Percentiles rank a stretch among this genome's conserved stretches.
Evolutionary conservation across 176 grass and related monocot species (phyloP).

Genomic region (Avena atlantica): DNA sequence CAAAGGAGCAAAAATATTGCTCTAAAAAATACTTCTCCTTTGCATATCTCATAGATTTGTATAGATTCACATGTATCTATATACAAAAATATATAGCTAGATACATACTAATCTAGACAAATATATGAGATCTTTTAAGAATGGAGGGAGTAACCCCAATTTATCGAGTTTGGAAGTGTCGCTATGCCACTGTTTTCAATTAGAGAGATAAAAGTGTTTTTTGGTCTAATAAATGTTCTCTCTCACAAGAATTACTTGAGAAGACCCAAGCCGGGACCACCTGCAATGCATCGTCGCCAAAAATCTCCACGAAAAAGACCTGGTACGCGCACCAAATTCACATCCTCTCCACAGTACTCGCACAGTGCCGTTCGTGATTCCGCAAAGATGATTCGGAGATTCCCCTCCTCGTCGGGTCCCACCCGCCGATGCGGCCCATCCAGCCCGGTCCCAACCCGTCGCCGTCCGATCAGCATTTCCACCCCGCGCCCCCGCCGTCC

Average conservation of each 20-base stretch:
- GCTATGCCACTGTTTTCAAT: no score
- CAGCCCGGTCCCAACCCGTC: background rate
- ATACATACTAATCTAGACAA: no score
- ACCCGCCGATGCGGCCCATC: slow-evolving; percentile 32
- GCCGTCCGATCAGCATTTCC: slow-evolving; percentile 6
- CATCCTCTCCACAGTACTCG: background rate
- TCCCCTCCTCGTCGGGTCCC: slow-evolving; percentile 15
- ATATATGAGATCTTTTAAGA: no score
- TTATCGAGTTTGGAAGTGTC: no score
- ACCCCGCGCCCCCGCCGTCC: background rate
- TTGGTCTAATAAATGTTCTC: background rate
- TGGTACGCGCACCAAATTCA: background rate
- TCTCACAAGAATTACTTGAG: background rate
- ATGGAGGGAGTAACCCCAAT: no score
- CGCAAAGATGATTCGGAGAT: slow-evolving; percentile 38
- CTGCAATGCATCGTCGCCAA: background rate
- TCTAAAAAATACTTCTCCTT: no score
- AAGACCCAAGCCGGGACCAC: background rate
- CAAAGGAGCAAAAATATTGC: no score
- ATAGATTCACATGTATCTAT: no score
- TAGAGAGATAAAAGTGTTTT: background rate
- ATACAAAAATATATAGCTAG: no score
- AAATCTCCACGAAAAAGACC: no score
- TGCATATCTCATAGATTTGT: no score
- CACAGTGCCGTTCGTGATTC: slow-evolving; percentile 40